Conservation (phyloP, 768 basidiomycete genomes). For the Trametes coccinea region DNA sequence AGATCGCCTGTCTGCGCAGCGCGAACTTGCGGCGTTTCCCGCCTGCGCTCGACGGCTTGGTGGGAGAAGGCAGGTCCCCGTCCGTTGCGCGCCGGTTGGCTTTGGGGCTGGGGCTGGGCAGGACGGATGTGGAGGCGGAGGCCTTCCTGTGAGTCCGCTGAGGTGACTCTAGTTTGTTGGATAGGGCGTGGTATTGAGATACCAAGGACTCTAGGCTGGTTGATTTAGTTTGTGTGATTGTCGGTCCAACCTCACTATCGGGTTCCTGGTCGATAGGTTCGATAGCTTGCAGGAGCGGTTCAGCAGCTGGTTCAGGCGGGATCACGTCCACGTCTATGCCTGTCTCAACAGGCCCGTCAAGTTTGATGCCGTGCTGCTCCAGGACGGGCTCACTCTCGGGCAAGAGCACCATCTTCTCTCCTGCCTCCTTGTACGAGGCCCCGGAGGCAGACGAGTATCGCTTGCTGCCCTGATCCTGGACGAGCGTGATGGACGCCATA, state of each 20-base stretch:
- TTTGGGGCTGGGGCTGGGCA: not conserved
- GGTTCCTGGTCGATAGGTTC: not conserved
- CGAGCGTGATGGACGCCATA: constrained; percentile 8
- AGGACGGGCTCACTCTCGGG: not conserved
- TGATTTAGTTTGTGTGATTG: not conserved
- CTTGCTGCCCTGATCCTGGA: constrained; percentile 12
- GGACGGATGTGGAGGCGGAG: not conserved
- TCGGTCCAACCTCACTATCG: not conserved
- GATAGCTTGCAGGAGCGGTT: not conserved
- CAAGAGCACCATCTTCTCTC: not conserved
- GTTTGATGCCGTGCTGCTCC: too few species aligned
- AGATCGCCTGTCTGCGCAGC: constrained; percentile 16
- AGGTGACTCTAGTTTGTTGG: not conserved
- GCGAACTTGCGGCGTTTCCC: constrained; percentile 13
- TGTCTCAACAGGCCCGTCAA: too few species aligned
- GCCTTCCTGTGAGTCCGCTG: not conserved
- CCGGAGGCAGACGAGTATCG: not conserved
- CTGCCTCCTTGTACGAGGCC: not conserved
- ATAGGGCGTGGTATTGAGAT: not conserved
- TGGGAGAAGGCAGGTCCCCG: not conserved
- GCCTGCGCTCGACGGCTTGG: not conserved
- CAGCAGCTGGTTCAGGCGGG: not conserved
- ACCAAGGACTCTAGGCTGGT: constrained; percentile 2
- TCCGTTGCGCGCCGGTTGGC: not conserved
- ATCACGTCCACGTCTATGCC: not conserved